phyloP scores from a whole-genome alignment of 495 filamentous ascomycete species.

The Apiosordaria backusii region DNA sequence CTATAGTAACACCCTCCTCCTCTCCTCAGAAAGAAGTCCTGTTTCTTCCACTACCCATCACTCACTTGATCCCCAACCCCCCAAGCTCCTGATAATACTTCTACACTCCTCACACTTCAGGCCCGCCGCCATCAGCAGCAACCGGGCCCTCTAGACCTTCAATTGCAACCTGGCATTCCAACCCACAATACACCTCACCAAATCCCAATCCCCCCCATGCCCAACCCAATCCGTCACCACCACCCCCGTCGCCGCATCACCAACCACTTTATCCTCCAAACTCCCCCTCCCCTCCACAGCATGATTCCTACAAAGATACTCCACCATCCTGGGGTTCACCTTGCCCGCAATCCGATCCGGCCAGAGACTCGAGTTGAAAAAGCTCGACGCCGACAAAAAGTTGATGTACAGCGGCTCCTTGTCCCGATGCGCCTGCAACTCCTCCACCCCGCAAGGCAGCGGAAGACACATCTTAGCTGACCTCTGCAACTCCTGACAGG shows the following conservation, averaged over 20 bases:
- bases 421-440: not conserved
- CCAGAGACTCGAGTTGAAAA: constrained; percentile 89
- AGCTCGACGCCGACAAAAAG: constrained; percentile 86
- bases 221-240: constrained; percentile 95
- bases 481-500: constrained; percentile 69
- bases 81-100: not conserved
- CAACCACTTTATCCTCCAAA: constrained; percentile 43
- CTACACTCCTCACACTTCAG: not conserved
- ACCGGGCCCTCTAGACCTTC: constrained; percentile 25
- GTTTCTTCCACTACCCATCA: not conserved
- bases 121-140: not conserved
- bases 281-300: constrained; percentile 43
- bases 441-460: constrained; percentile 4
- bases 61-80: not conserved
- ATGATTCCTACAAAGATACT: constrained; percentile 72
- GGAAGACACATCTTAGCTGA: constrained; percentile 49
- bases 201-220: constrained; percentile 84
- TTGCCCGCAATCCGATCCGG: constrained; percentile 89
- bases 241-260: constrained; percentile 84
- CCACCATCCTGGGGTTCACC: constrained; percentile 83
- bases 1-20: not conserved
- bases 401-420: constrained; percentile 78
- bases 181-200: constrained; percentile 81
- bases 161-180: constrained; percentile 79
- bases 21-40: not conserved